Conservation (phyloP, 2,329 filamentous ascomycete genomes). For the Cyanodermella asteris region DNA sequence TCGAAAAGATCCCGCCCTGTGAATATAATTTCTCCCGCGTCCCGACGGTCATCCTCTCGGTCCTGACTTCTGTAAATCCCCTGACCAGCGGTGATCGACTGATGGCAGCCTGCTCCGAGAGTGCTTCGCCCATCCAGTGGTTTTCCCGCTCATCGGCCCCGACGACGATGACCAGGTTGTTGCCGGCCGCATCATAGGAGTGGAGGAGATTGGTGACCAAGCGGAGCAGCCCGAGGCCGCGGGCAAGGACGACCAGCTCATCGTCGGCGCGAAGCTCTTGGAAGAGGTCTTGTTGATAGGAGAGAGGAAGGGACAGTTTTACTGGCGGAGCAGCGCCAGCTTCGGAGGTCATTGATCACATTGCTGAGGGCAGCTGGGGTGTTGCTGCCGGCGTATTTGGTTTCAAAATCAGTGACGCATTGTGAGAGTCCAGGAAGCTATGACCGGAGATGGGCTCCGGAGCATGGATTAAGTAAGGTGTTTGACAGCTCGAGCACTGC, state of each 20-base stretch:
- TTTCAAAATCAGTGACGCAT: no score
- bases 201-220: slow-evolving; percentile 91
- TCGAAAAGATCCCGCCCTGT: slow-evolving; percentile 76
- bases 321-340: no score
- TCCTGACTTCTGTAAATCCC: slow-evolving; percentile 81
- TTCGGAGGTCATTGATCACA: no score
- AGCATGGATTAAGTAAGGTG: no score
- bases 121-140: slow-evolving; percentile 85
- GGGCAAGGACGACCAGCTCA: slow-evolving; percentile 79
- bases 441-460: no score
- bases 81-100: slow-evolving; percentile 63
- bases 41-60: slow-evolving; percentile 71
- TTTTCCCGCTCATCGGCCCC: slow-evolving; percentile 86
- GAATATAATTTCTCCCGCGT: slow-evolving; percentile 76
- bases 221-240: slow-evolving; percentile 75
- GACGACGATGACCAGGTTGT: slow-evolving; percentile 74
- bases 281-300: slow-evolving; percentile 92
- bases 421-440: no score
- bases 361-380: no score
- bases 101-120: slow-evolving; percentile 86
- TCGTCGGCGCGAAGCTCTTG: slow-evolving; percentile 68
- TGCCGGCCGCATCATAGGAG: slow-evolving; percentile 86
- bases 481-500: no score
- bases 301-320: slow-evolving; percentile 1
- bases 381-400: no score